Evolutionary conservation across 2,329 filamentous ascomycete species (phyloP).

Genomic region (Leptodontidium sp.): DNA sequence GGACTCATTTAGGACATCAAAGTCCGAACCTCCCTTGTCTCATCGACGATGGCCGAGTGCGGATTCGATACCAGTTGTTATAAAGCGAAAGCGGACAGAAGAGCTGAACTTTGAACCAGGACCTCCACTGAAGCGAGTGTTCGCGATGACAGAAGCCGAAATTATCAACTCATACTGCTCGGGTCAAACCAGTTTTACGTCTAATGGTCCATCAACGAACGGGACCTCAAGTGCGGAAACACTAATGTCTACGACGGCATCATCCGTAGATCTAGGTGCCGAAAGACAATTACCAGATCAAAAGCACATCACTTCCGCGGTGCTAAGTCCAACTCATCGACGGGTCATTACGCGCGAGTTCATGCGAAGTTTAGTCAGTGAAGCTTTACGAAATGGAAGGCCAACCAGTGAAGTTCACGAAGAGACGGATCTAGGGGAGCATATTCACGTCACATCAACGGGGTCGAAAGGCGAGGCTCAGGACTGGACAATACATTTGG

Average conservation of each 20-base stretch:
- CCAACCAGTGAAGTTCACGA: constrained; percentile 40
- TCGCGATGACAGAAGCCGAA: constrained; percentile 38
- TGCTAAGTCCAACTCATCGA: constrained; percentile 36
- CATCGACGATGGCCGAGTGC: constrained; percentile 4
- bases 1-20: constrained; percentile 25
- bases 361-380: constrained; percentile 40
- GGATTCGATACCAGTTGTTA: constrained; percentile 22
- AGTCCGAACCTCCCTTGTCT: neutral
- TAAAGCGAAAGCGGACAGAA: constrained; percentile 38
- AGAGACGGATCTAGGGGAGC: constrained; percentile 42
- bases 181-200: neutral
- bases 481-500: constrained; percentile 50
- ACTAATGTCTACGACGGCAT: constrained; percentile 12
- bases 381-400: constrained; percentile 41
- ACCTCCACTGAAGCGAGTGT: constrained; percentile 42
- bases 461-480: constrained; percentile 42
- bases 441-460: constrained; percentile 40
- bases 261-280: neutral
- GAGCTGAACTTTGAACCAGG: constrained; percentile 37
- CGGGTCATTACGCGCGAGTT: constrained; percentile 44
- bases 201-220: neutral
- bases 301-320: constrained; percentile 24
- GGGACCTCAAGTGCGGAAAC: constrained; percentile 1
- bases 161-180: constrained; percentile 31
- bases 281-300: constrained; percentile 9